Evolutionary conservation across 371 early-diverging fungal species (phyloP).

Genomic region (Saksenaea oblongispora): DNA sequence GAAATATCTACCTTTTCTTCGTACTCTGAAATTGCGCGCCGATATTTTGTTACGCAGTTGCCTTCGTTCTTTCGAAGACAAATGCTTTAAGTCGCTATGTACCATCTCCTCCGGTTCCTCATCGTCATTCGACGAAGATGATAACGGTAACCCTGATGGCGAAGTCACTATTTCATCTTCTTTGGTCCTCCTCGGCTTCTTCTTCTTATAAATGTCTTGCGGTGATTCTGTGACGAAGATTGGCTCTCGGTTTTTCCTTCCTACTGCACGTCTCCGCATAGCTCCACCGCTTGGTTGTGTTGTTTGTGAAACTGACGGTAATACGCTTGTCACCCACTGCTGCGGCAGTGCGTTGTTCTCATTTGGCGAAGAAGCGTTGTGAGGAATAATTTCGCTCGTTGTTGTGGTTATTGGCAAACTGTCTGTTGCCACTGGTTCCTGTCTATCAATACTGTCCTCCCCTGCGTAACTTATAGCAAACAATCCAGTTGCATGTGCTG

Average conservation of each 20-base stretch:
- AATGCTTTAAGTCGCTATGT: conserved; percentile 45
- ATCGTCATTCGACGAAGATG: conserved; percentile 9
- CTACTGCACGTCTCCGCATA: background rate
- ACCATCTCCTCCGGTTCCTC: conserved; percentile 8
- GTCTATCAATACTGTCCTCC: background rate
- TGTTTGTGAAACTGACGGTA: background rate
- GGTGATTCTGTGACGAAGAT: conserved; percentile 28
- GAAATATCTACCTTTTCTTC: conserved; percentile 75
- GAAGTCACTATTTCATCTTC: background rate
- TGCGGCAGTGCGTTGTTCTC: background rate
- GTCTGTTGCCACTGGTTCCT: background rate
- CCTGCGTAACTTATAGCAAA: background rate
- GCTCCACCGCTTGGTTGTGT: background rate
- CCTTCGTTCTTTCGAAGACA: conserved; percentile 81
- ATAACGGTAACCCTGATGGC: background rate
- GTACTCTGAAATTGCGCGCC: conserved; percentile 85
- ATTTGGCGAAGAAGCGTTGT: background rate
- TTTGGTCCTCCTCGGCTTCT: background rate
- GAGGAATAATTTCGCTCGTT: background rate
- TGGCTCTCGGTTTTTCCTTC: conserved; percentile 12
- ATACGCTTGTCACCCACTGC: background rate
- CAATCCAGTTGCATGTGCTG: background rate
- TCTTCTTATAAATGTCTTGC: conserved; percentile 23
- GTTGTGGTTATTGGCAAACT: background rate
- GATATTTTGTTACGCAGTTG: conserved; percentile 89